These are phyloP conservation scores for Eucalyptus curtisii DNA, from an alignment of 345 rosid species.

Conservation along the genomic window DNA sequence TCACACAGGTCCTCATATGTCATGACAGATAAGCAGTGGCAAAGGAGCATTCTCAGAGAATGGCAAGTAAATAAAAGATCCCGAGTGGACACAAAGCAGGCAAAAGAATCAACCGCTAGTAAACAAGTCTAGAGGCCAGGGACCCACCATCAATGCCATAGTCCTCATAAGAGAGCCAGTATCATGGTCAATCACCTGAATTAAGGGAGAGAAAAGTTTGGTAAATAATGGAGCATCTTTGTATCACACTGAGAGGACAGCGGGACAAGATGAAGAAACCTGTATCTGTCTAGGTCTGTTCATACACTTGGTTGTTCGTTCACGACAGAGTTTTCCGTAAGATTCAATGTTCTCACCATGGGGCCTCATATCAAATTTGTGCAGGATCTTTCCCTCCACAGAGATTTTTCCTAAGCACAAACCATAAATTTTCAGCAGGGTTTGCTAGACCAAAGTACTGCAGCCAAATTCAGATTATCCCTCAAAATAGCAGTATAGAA, in stretches of 20 bases:
- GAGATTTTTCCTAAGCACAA: constrained; percentile 1
- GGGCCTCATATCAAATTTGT: constrained; percentile 88
- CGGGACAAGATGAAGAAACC: constrained; percentile 11
- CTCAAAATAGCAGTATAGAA: not conserved
- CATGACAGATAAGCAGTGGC: not conserved
- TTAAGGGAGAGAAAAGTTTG: not conserved
- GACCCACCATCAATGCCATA: constrained; percentile 43
- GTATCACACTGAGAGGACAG: not conserved
- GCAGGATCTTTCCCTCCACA: constrained; percentile 66
- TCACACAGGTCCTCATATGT: not conserved
- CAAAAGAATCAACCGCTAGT: not conserved
- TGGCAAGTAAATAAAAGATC: not conserved
- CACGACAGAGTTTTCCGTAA: constrained; percentile 76
- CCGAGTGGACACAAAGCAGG: not conserved
- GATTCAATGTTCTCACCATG: constrained; percentile 58
- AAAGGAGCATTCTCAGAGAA: not conserved
- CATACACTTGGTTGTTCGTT: constrained; percentile 63
- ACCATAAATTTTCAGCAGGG: not conserved
- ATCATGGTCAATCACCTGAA: constrained; percentile 75
- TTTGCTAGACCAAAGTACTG: not conserved
- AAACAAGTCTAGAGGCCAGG: not conserved
- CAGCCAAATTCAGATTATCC: not conserved
- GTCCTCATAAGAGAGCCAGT: constrained; percentile 80
- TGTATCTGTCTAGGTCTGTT: constrained; percentile 65
- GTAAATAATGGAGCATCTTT: not conserved